These are phyloP conservation scores for Jamesozyma lodderae DNA, from an alignment of 805 yeast genomes.

Conservation along the genomic window DNA sequence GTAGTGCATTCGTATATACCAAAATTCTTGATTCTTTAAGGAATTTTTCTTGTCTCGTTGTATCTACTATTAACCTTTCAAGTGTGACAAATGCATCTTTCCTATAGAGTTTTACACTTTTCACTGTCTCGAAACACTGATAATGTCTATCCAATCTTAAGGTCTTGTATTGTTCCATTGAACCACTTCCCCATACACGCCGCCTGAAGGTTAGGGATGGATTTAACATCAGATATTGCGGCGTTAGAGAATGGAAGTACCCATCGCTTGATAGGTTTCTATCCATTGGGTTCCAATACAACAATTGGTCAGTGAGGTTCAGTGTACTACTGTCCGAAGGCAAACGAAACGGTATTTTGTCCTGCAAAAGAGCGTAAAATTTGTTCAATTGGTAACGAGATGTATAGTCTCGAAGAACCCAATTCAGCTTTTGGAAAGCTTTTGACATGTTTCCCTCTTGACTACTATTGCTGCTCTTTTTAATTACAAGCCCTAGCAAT, in stretches of 20 bases:
- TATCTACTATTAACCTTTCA: constrained; percentile 36
- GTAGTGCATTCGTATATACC: constrained; percentile 44
- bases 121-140: constrained; percentile 46
- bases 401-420: too few species aligned
- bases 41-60: constrained; percentile 16
- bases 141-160: constrained; percentile 33
- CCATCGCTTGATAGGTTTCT: constrained; percentile 56
- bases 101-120: constrained; percentile 31
- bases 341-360: too few species aligned
- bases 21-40: constrained; percentile 50
- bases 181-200: constrained; percentile 78
- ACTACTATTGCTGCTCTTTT: too few species aligned
- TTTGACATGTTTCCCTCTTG: too few species aligned
- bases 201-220: constrained; percentile 34
- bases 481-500: too few species aligned
- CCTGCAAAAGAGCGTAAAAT: too few species aligned
- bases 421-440: too few species aligned
- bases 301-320: constrained; percentile 49
- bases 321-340: not conserved
- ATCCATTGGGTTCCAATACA: constrained; percentile 56
- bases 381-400: too few species aligned
- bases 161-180: constrained; percentile 36
- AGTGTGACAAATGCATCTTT: constrained; percentile 45
- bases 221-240: constrained; percentile 26
- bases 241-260: constrained; percentile 72